A percentile compares a stretch with the other conserved stretches of the same genome.
These are phyloP conservation scores for Bipolaris oryzae DNA, from an alignment of 2,329 filamentous ascomycete genomes.

Conservation along the genomic window DNA sequence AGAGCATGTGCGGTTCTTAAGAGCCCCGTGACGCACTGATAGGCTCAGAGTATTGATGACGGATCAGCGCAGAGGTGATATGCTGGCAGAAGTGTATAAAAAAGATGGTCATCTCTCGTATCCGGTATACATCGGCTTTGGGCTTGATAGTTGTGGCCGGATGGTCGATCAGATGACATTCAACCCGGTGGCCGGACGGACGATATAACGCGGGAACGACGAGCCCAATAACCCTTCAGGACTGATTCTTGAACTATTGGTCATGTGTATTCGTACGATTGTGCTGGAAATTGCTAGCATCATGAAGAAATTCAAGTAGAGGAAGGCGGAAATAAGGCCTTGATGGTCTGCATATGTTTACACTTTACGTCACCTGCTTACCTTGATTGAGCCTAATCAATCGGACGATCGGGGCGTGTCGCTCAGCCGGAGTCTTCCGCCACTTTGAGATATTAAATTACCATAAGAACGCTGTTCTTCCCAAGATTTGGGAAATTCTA, in stretches of 20 bases:
- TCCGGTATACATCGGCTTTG: background rate
- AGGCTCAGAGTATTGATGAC: background rate
- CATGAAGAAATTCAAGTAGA: background rate
- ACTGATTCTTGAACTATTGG: background rate
- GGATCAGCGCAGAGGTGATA: background rate
- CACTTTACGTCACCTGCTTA: background rate
- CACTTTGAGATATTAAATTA: background rate
- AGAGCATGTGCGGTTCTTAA: background rate
- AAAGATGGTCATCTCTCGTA: conserved; percentile 1
- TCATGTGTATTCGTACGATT: background rate
- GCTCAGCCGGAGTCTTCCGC: background rate
- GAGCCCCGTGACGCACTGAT: background rate
- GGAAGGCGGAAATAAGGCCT: background rate
- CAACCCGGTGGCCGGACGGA: background rate
- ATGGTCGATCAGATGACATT: background rate
- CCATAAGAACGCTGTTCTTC: background rate
- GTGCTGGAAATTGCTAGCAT: background rate
- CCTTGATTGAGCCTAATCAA: background rate
- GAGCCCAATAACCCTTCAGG: background rate
- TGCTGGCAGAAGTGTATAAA: background rate
- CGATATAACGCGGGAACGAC: background rate
- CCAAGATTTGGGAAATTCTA: too few relatives aligned
- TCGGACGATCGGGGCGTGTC: background rate
- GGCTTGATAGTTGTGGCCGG: background rate
- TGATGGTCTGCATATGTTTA: too few relatives aligned